These are phyloP conservation scores for Hyaloscypha finlandica DNA, from an alignment of 495 filamentous ascomycete species.

Conservation along the genomic window DNA sequence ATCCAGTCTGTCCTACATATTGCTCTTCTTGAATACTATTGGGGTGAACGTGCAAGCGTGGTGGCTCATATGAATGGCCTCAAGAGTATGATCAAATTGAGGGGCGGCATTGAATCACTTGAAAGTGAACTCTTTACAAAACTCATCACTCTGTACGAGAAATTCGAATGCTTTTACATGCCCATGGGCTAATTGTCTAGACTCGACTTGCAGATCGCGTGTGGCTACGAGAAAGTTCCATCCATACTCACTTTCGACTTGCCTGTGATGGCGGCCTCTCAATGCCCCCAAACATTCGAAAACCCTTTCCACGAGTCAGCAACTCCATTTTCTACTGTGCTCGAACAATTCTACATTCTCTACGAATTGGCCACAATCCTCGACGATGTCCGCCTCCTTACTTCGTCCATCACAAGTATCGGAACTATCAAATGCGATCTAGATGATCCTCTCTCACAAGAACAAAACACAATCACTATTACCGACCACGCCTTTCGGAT, in stretches of 20 bases:
- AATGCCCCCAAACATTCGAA: neutral
- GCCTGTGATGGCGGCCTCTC: neutral
- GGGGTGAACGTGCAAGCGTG: neutral
- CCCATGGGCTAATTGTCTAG: neutral
- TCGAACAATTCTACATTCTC: neutral
- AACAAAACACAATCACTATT: neutral
- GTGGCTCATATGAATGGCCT: neutral
- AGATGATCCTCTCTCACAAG: neutral
- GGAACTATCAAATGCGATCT: neutral
- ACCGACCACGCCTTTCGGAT: neutral
- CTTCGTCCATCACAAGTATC: neutral
- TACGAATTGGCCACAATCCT: neutral
- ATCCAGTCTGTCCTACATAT: conserved; percentile 5
- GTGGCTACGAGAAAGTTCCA: neutral
- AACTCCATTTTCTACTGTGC: neutral
- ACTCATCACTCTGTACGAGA: neutral
- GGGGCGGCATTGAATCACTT: neutral
- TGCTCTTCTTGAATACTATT: conserved; percentile 5
- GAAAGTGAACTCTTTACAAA: neutral
- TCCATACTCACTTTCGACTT: neutral
- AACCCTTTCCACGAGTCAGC: neutral
- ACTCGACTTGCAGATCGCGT: conserved; percentile 1
- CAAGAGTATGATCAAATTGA: neutral
- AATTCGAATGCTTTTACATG: neutral
- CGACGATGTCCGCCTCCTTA: conserved; percentile 2